These are phyloP conservation scores for Rhodocollybia butyracea DNA, from an alignment of 768 basidiomycete genomes.

Conservation along the genomic window DNA sequence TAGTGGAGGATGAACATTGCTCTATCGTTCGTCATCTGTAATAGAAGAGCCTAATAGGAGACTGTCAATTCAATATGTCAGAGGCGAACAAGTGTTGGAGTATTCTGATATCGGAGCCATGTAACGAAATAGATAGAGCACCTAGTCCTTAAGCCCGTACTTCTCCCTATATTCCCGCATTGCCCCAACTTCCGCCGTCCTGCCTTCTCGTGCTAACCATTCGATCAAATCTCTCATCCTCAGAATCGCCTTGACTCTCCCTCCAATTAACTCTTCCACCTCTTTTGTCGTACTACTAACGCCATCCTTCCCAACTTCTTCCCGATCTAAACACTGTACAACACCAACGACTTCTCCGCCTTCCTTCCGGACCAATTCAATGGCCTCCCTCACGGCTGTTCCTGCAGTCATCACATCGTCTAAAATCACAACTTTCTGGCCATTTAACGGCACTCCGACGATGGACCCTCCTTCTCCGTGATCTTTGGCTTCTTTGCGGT, in stretches of 20 bases:
- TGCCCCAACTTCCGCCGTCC: slow-evolving; percentile 54
- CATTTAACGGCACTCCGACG: slow-evolving; percentile 82
- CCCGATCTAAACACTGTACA: slow-evolving; percentile 80
- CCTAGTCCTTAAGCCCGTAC: slow-evolving; percentile 62
- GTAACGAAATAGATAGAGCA: too few relatives aligned
- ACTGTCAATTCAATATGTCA: too few relatives aligned
- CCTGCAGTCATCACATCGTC: slow-evolving; percentile 97
- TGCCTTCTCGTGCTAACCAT: slow-evolving; percentile 75
- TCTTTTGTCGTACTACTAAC: slow-evolving; percentile 76
- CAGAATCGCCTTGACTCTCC: slow-evolving; percentile 71
- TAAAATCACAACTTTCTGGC: slow-evolving; percentile 80
- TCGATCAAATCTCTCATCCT: slow-evolving; percentile 81
- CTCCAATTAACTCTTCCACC: slow-evolving; percentile 73
- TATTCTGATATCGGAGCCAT: too few relatives aligned
- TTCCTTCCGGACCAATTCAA: slow-evolving; percentile 62
- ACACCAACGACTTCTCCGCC: slow-evolving; percentile 89
- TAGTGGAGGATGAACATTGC: too few relatives aligned
- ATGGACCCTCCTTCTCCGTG: slow-evolving; percentile 94
- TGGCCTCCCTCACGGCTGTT: slow-evolving; percentile 82
- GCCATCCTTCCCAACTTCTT: slow-evolving; percentile 77
- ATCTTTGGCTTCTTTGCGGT: slow-evolving; percentile 93
- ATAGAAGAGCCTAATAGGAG: too few relatives aligned
- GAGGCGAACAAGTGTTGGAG: too few relatives aligned
- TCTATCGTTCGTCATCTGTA: too few relatives aligned
- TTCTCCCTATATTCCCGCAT: slow-evolving; percentile 78